Conservation (phyloP, 2,329 filamentous ascomycete genomes). For the Exophiala bonariae region DNA sequence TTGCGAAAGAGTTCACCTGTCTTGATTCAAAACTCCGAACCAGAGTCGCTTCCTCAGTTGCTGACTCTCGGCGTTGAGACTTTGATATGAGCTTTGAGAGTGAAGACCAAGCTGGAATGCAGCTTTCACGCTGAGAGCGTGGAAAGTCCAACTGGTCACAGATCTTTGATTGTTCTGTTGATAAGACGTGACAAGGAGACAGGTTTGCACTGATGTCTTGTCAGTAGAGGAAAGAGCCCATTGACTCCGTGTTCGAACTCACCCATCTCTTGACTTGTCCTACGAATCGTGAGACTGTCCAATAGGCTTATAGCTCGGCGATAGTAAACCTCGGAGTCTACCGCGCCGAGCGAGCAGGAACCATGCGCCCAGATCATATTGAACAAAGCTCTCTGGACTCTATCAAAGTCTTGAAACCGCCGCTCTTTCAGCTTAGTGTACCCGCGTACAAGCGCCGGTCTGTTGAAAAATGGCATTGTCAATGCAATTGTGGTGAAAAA, state of each 20-base stretch:
- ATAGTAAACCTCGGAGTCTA: neutral
- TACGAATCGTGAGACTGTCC: neutral
- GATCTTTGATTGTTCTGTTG: constrained; percentile 2
- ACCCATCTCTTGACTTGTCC: neutral
- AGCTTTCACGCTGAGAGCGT: neutral
- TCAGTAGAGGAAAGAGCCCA: neutral
- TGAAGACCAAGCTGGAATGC: constrained; percentile 1
- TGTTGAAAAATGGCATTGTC: constrained; percentile 1
- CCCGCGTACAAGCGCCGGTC: neutral
- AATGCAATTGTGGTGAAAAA: neutral
- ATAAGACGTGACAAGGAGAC: neutral
- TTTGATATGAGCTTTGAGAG: neutral
- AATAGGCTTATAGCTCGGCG: neutral
- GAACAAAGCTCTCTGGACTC: neutral
- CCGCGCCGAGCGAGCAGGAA: neutral
- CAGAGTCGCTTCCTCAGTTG: neutral
- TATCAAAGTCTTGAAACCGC: too few relatives aligned
- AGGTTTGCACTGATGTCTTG: neutral
- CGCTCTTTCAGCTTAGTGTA: neutral
- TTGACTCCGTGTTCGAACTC: neutral
- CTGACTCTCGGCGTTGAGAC: neutral
- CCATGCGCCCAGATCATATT: neutral
- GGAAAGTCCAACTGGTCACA: neutral
- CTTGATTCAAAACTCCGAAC: neutral
- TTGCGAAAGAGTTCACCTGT: neutral